Percentiles rank a stretch among this genome's conserved stretches.
Conservation (phyloP, 768 basidiomycete species). For the Kwoniella botswanensis region DNA sequence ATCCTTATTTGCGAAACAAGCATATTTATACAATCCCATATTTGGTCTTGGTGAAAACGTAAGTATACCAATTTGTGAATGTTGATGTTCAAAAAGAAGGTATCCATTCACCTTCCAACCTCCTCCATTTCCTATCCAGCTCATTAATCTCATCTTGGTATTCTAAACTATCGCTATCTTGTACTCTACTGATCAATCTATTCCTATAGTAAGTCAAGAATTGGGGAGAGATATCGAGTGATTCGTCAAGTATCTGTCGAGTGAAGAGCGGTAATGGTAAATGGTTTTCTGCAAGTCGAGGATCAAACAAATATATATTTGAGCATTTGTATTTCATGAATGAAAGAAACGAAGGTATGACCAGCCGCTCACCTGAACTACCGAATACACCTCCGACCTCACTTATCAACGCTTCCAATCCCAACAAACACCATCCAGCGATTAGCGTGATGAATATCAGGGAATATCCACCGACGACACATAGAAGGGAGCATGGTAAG, state of each 20-base stretch:
- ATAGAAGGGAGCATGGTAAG: conserved; percentile 50
- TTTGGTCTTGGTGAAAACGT: too few relatives aligned
- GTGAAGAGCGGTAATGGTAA: conserved; percentile 49
- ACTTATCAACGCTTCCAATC: conserved; percentile 53
- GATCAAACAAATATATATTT: neutral
- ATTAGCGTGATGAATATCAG: conserved; percentile 46
- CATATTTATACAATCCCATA: too few relatives aligned
- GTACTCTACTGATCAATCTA: conserved; percentile 34
- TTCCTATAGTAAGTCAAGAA: conserved; percentile 41
- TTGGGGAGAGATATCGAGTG: conserved; percentile 40
- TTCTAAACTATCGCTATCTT: conserved; percentile 23
- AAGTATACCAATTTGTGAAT: too few relatives aligned
- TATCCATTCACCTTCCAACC: conserved; percentile 42
- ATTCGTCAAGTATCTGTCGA: conserved; percentile 47
- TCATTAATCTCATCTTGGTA: conserved; percentile 35
- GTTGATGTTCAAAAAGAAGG: conserved; percentile 25
- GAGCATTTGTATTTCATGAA: neutral
- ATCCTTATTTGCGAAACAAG: too few relatives aligned
- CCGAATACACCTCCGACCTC: conserved; percentile 58
- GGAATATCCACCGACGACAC: conserved; percentile 41
- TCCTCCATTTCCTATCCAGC: conserved; percentile 35
- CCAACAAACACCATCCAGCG: conserved; percentile 55
- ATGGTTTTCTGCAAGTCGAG: conserved; percentile 43
- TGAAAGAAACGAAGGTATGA: too few relatives aligned
- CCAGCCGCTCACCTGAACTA: too few relatives aligned